A percentile compares a stretch with the other conserved stretches of the same genome.
These are phyloP conservation scores for Populus hybrid DNA, from an alignment of 441 rosid species.

Conservation along the genomic window DNA sequence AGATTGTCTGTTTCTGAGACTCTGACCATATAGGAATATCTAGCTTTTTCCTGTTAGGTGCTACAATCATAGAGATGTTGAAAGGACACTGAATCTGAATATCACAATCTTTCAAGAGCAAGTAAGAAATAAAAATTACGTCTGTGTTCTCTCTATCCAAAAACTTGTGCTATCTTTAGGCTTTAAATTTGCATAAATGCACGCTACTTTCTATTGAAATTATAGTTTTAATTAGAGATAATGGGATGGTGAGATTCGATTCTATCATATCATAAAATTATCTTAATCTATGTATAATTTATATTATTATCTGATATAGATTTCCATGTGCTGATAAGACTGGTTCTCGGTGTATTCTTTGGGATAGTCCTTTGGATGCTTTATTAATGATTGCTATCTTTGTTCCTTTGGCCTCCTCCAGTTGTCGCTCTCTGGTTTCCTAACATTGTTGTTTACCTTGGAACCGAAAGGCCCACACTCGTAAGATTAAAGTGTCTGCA, in stretches of 20 bases:
- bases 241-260: too few species aligned
- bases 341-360: conserved; percentile 30
- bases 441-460: conserved; percentile 20
- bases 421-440: conserved; percentile 38
- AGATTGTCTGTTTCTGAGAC: conserved; percentile 53
- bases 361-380: conserved; percentile 26
- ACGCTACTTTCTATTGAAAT: too few species aligned
- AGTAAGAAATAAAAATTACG: conserved; percentile 17
- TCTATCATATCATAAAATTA: too few species aligned
- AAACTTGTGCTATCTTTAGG: too few species aligned
- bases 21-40: conserved; percentile 33
- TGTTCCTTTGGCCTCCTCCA: conserved; percentile 44
- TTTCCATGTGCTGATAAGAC: conserved; percentile 34
- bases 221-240: too few species aligned
- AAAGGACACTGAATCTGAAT: conserved; percentile 38
- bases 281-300: too few species aligned
- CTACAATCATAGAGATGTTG: conserved; percentile 39
- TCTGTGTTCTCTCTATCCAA: not conserved
- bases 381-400: conserved; percentile 43
- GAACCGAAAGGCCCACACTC: conserved; percentile 23
- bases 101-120: conserved; percentile 30
- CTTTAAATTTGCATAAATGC: too few species aligned
- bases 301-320: too few species aligned
- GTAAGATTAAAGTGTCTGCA: conserved; percentile 21
- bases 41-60: conserved; percentile 40